phyloP scores from a whole-genome alignment of 176 grass and related monocot genomes.

The Hsuehochloa calcarea region DNA sequence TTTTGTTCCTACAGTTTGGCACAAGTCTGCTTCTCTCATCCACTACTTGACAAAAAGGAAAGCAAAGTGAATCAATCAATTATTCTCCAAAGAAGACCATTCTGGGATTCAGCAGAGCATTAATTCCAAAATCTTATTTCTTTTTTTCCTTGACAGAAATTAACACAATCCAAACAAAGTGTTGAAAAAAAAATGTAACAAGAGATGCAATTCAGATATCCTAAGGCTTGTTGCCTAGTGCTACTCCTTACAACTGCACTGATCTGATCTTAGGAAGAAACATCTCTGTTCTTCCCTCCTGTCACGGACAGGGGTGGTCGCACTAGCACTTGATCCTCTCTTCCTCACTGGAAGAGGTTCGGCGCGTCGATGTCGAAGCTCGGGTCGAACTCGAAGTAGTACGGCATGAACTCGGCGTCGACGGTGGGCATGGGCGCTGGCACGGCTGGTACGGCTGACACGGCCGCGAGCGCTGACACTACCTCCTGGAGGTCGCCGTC shows the following conservation, averaged over 20 bases:
- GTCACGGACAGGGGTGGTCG: neutral
- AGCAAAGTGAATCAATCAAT: neutral
- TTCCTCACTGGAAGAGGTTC: conserved; percentile 37
- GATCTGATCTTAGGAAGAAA: conserved; percentile 33
- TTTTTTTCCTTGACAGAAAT: neutral
- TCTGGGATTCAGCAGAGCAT: neutral
- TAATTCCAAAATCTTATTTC: neutral
- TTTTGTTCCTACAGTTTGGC: neutral
- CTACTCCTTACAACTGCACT: conserved; percentile 31
- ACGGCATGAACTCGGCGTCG: conserved; percentile 27
- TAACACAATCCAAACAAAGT: neutral
- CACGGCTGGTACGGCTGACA: neutral
- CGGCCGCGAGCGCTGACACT: neutral
- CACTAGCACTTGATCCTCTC: neutral
- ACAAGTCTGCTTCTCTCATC: neutral
- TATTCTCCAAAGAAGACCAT: neutral
- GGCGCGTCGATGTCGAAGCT: conserved; percentile 11
- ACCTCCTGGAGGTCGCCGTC: too few relatives aligned
- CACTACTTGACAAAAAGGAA: neutral
- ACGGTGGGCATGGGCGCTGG: conserved; percentile 15
- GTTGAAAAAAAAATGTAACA: conserved; percentile 10
- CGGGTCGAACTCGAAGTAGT: conserved; percentile 40
- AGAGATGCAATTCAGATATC: conserved; percentile 24
- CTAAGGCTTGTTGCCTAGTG: neutral
- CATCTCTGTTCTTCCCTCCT: conserved; percentile 37